Evolutionary conservation across 495 filamentous ascomycete species (phyloP), one percentile per base, ranked within the genome.

Genomic region (Jackrogersella multiformis): DNA sequence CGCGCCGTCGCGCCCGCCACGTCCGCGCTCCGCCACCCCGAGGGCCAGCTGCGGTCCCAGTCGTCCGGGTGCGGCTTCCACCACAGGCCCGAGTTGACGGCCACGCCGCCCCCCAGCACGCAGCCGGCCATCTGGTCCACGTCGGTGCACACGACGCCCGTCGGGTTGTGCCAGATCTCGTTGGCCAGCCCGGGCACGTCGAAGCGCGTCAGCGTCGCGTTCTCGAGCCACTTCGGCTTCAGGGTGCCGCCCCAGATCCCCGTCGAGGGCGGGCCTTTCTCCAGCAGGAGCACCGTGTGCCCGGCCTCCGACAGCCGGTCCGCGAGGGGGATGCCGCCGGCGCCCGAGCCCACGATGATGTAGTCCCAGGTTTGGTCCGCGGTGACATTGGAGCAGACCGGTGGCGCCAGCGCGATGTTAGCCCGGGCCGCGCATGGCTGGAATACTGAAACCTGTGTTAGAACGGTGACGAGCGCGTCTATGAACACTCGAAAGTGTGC

Each of bases 101-200:
- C 87, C 18, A 85, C 82, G 26, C 87, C 86, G 68, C 88, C 88
- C 32, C 88, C 88, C 15, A 91, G 85, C 41, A 90, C 82, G 67
- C 88, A 91, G 4, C 86, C 88, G 38, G 86, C 86, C 82, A 86
- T 88, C 53, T 86, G 84, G 48, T 81, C 84, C 8, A 85, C 83
- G 68, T 90, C 85, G 1, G 82, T 80, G 67, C 87, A 89, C 30
- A 81, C 76, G 67, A 85, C 83, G 63, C 78, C 87, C 48, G 71
- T 76, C 42, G 80, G 83, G 61, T 82, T 79, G 52, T 74, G 75
- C 81, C 81, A 88, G 62, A 86, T 85, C 63, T 84, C 80, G 62
- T 83, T 87, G 70, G 83, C 86, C 46, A 90, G 80, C 56, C 88
- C 89, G 10, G 89, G 89, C n/a, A 90, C 81, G 71, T 91, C 89